Conservation (phyloP, 192 early-diverging fungal genomes). For the Podila horticola region DNA sequence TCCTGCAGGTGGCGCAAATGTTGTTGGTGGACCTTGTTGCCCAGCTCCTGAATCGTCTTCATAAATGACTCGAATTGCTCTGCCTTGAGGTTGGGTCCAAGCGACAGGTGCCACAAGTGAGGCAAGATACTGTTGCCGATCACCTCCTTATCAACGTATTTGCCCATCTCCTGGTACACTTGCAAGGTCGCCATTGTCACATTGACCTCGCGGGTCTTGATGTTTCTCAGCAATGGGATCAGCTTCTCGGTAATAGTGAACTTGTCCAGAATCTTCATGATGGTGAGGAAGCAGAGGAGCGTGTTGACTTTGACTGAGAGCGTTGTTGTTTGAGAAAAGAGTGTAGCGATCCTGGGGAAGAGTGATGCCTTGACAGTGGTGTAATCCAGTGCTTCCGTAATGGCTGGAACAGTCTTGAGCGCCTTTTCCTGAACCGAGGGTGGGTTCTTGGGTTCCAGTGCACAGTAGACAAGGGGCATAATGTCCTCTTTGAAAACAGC, state of each 20-base stretch:
- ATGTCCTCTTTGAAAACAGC: conserved; percentile 75
- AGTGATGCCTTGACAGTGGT: conserved; percentile 70
- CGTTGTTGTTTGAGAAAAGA: conserved; percentile 73
- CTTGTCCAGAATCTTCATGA: conserved; percentile 75
- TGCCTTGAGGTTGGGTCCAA: conserved; percentile 75
- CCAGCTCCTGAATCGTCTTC: conserved; percentile 65
- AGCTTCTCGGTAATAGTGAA: conserved; percentile 77
- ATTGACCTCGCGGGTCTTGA: conserved; percentile 80
- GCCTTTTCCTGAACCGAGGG: conserved; percentile 74
- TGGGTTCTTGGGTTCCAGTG: conserved; percentile 63
- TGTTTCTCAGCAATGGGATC: conserved; percentile 79
- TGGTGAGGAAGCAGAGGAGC: conserved; percentile 72
- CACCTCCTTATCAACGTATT: conserved; percentile 74
- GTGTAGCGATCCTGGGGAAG: conserved; percentile 77
- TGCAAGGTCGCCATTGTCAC: conserved; percentile 82
- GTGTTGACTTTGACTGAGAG: conserved; percentile 78
- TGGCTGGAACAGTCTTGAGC: conserved; percentile 66
- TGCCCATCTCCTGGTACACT: conserved; percentile 84
- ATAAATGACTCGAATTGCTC: conserved; percentile 78
- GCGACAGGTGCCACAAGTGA: conserved; percentile 78
- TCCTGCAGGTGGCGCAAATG: conserved; percentile 71
- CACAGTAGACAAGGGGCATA: conserved; percentile 78
- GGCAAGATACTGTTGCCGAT: conserved; percentile 83
- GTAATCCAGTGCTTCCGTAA: conserved; percentile 68
- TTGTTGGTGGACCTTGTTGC: conserved; percentile 65